Evolutionary conservation across 495 filamentous ascomycete species (phyloP).

Genomic region (Hypoxylon perforatum): DNA sequence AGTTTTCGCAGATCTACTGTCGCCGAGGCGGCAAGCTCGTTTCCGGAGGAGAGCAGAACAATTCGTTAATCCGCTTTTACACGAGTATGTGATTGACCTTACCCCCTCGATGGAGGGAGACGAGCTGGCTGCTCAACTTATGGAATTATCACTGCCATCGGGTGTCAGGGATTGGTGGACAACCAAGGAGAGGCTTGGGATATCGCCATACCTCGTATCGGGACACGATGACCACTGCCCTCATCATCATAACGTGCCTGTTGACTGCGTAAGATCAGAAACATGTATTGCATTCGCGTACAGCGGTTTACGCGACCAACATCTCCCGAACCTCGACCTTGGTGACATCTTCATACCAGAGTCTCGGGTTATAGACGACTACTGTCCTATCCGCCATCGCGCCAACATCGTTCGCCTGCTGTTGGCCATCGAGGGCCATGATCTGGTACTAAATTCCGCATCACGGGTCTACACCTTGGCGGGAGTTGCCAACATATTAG

Average conservation of each 20-base stretch:
- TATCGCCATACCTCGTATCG: slow-evolving; percentile 36
- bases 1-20: slow-evolving; percentile 61
- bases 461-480: slow-evolving; percentile 72
- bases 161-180: slow-evolving; percentile 61
- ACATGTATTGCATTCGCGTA: neutral
- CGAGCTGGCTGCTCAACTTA: slow-evolving; percentile 66
- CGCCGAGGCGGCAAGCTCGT: slow-evolving; percentile 51
- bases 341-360: slow-evolving; percentile 18
- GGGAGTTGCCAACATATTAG: slow-evolving; percentile 67
- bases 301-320: no score
- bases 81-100: slow-evolving; percentile 68
- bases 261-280: slow-evolving; percentile 23
- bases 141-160: slow-evolving; percentile 67
- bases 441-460: slow-evolving; percentile 70
- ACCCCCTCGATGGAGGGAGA: slow-evolving; percentile 69
- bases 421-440: slow-evolving; percentile 59
- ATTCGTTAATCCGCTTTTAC: neutral
- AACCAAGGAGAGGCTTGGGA: slow-evolving; percentile 48
- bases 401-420: slow-evolving; percentile 70
- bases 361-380: slow-evolving; percentile 60
- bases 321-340: slow-evolving; percentile 15
- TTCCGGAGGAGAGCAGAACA: slow-evolving; percentile 11
- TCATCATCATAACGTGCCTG: slow-evolving; percentile 16
- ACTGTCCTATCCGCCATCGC: slow-evolving; percentile 69
- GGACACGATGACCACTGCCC: slow-evolving; percentile 45